Conservation (phyloP, 495 filamentous ascomycete species). For the Penicillium psychrofluorescens region DNA sequence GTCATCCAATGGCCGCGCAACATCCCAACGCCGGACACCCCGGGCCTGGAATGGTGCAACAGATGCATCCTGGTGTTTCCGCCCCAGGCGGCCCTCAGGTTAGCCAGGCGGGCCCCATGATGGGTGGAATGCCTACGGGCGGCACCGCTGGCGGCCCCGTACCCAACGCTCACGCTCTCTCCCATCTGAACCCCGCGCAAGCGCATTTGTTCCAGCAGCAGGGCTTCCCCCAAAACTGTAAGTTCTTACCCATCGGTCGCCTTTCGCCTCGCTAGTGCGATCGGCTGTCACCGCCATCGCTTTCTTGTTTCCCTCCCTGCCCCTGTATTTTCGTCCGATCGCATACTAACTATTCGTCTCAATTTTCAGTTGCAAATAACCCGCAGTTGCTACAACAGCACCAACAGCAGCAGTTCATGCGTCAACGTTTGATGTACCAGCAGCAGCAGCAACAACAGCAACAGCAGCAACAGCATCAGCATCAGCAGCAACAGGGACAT, state of each 20-base stretch:
- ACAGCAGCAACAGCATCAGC: constrained; percentile 25
- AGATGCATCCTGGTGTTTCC: constrained; percentile 80
- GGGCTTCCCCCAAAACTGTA: constrained; percentile 39
- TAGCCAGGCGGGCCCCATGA: constrained; percentile 68
- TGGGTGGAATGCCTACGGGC: constrained; percentile 74
- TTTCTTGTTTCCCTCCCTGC: background rate
- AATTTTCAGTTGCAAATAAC: constrained; percentile 40
- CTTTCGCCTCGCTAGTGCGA: background rate
- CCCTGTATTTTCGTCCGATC: constrained; percentile 2
- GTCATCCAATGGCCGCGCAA: constrained; percentile 69
- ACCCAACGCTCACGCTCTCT: constrained; percentile 71
- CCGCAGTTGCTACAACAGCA: constrained; percentile 45
- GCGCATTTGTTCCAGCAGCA: constrained; percentile 57
- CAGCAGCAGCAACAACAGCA: constrained; percentile 36
- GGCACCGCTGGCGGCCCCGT: constrained; percentile 47
- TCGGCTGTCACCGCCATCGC: background rate
- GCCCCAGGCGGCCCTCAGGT: constrained; percentile 72
- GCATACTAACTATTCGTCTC: constrained; percentile 7
- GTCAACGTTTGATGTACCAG: constrained; percentile 28
- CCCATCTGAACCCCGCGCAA: constrained; percentile 67
- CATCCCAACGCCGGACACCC: constrained; percentile 57
- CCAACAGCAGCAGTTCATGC: constrained; percentile 35
- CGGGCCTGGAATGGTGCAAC: constrained; percentile 60
- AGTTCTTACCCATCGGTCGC: constrained; percentile 7
- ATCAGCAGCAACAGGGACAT: constrained; percentile 45